Conservation (phyloP, 1,284 basidiomycete genomes). For the Volvariella volvacea region DNA sequence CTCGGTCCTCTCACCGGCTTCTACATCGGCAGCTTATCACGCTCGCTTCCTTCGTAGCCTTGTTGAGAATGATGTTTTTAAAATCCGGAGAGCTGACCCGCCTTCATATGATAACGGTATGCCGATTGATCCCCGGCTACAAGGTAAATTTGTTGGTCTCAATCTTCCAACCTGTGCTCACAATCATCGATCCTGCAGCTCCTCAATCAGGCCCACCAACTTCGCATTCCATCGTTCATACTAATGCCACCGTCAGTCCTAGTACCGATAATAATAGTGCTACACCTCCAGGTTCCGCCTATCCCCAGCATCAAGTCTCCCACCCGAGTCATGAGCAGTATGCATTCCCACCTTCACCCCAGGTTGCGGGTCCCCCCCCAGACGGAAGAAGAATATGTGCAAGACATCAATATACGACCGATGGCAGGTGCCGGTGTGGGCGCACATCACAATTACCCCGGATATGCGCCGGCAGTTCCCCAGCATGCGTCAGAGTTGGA, state of each 20-base stretch:
- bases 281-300: not conserved
- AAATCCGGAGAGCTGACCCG: constrained; percentile 36
- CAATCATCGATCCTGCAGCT: not conserved
- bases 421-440: not conserved
- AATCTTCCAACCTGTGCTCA: constrained; percentile 6
- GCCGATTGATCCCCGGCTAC: constrained; percentile 44
- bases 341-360: constrained; percentile 7
- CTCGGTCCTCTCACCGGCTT: constrained; percentile 51
- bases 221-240: not conserved
- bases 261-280: not conserved
- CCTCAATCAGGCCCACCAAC: constrained; percentile 8
- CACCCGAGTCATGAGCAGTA: not conserved
- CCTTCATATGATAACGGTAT: constrained; percentile 31
- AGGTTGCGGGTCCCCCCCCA: not conserved
- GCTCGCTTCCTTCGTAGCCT: constrained; percentile 70
- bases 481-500: constrained; percentile 45
- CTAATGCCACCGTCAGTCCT: constrained; percentile 3
- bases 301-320: not conserved
- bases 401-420: not conserved
- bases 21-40: constrained; percentile 59
- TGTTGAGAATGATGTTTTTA: constrained; percentile 55
- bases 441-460: constrained; percentile 18
- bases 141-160: constrained; percentile 27
- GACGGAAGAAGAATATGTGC: not conserved
- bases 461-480: constrained; percentile 27